These are phyloP conservation scores for Botryotinia convoluta DNA, from an alignment of 2,329 filamentous ascomycete species.

Conservation along the genomic window DNA sequence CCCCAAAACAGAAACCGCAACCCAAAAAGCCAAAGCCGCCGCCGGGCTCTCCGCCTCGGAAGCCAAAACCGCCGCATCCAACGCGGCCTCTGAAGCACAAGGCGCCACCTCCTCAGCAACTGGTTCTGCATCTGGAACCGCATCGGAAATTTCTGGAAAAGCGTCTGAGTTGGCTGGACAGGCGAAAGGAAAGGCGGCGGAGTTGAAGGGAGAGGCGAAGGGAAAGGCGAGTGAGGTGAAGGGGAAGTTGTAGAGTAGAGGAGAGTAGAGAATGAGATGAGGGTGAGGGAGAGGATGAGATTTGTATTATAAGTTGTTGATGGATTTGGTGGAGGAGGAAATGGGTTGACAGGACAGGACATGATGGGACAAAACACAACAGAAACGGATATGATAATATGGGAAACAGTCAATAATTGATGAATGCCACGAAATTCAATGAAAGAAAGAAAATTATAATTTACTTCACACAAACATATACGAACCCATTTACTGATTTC, in stretches of 20 bases:
- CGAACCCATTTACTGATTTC: background rate
- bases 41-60: conserved; percentile 40
- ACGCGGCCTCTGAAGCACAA: conserved; percentile 36
- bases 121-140: conserved; percentile 39
- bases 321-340: background rate
- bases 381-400: too few species aligned
- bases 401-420: background rate
- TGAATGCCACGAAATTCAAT: background rate
- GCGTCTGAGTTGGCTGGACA: conserved; percentile 42
- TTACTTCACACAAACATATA: background rate
- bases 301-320: background rate
- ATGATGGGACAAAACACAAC: background rate
- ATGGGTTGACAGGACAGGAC: background rate
- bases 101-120: conserved; percentile 38
- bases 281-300: too few species aligned
- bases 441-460: background rate
- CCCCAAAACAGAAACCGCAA: conserved; percentile 37
- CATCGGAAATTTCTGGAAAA: conserved; percentile 42
- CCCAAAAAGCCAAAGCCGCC: conserved; percentile 50
- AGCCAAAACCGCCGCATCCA: conserved; percentile 33
- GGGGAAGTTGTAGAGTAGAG: background rate
- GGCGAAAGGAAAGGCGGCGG: conserved; percentile 39
- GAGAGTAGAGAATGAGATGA: background rate
- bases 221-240: too few species aligned
- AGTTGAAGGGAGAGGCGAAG: background rate